phyloP scores from a whole-genome alignment of 208 protist species.

The Vickermania ingenoplastis region DNA sequence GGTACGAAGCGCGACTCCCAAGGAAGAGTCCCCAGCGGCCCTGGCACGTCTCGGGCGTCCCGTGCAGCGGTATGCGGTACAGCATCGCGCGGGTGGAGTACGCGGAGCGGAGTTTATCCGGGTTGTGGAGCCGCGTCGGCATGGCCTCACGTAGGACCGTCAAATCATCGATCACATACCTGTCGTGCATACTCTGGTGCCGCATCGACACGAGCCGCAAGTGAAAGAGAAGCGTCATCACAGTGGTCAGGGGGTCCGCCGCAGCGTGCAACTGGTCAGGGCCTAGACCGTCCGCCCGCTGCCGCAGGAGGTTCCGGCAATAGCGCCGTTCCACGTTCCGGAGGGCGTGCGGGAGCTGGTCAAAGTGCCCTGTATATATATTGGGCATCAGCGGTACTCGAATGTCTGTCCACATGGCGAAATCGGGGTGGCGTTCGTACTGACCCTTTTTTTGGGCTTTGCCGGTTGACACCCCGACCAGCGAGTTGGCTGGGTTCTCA shows the following conservation, averaged over 20 bases:
- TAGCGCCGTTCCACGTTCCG: conserved; percentile 31
- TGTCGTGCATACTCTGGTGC: not conserved
- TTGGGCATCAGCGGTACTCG: conserved; percentile 32
- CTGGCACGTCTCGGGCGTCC: not conserved
- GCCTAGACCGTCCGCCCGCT: too few species aligned
- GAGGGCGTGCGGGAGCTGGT: conserved; percentile 28
- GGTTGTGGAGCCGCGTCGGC: not conserved
- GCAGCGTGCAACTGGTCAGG: conserved; percentile 3
- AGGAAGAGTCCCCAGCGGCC: not conserved
- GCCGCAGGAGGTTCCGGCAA: not conserved
- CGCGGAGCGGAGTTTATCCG: not conserved
- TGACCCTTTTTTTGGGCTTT: not conserved
- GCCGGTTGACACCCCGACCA: not conserved
- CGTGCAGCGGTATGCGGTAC: not conserved
- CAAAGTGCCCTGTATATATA: conserved; percentile 29
- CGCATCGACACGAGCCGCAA: not conserved
- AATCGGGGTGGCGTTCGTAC: not conserved
- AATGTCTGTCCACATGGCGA: conserved; percentile 18
- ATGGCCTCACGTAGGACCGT: not conserved
- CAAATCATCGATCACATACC: not conserved
- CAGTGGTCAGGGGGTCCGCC: not conserved
- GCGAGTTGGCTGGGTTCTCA: not conserved
- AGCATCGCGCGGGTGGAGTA: not conserved
- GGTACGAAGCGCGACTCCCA: not conserved
- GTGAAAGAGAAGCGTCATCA: conserved; percentile 1